A percentile compares a stretch with the other conserved stretches of the same genome.
phyloP scores from a whole-genome alignment of 2,329 filamentous ascomycete species.

The Claviceps maximensis region DNA sequence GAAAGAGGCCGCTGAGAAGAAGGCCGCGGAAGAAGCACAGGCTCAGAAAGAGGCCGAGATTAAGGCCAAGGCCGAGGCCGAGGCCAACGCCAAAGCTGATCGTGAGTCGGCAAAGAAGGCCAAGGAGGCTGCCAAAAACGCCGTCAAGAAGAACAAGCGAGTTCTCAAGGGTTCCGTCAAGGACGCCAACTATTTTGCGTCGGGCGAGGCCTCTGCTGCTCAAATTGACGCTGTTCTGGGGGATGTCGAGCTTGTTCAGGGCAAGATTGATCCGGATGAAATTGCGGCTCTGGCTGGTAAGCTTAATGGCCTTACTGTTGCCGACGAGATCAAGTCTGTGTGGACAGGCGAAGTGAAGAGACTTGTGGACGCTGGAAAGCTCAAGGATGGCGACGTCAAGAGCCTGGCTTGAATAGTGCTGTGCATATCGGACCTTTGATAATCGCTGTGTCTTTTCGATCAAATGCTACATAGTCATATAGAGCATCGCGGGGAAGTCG shows the following conservation, averaged over 20 bases:
- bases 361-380: conserved; percentile 68
- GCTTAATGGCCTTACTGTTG: conserved; percentile 66
- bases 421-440: not conserved
- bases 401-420: conserved; percentile 28
- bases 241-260: conserved; percentile 77
- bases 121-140: conserved; percentile 97
- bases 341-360: conserved; percentile 69
- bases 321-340: conserved; percentile 70
- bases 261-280: conserved; percentile 83
- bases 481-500: not conserved
- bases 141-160: conserved; percentile 99
- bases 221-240: conserved; percentile 72
- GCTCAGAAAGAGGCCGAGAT: conserved; percentile 76
- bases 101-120: conserved; percentile 84
- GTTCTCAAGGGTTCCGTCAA: conserved; percentile 88
- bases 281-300: conserved; percentile 71
- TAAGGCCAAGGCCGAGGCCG: conserved; percentile 66
- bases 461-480: not conserved
- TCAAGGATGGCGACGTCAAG: conserved; percentile 75
- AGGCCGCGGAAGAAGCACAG: conserved; percentile 70
- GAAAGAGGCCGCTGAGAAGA: conserved; percentile 82
- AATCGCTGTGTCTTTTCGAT: too few relatives aligned
- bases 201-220: conserved; percentile 55
- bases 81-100: conserved; percentile 72
- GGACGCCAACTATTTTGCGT: conserved; percentile 91